phyloP scores from a whole-genome alignment of 2,329 filamentous ascomycete genomes.

The Penicillium sp. region DNA sequence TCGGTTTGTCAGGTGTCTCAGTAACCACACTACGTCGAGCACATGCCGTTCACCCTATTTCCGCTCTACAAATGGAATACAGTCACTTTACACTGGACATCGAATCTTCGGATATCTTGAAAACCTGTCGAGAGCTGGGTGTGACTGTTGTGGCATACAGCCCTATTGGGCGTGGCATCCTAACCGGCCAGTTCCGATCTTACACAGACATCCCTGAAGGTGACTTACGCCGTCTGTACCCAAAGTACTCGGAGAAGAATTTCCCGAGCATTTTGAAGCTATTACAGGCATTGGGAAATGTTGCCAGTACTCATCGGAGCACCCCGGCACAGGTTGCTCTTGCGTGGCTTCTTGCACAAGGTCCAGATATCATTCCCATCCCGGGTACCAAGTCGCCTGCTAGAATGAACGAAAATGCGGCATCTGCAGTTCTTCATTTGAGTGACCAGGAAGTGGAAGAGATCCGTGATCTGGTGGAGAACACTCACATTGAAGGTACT shows the following conservation, averaged over 20 bases:
- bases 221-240: constrained; percentile 50
- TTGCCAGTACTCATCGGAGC: constrained; percentile 56
- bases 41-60: constrained; percentile 44
- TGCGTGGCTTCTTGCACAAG: constrained; percentile 63
- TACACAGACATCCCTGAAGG: constrained; percentile 47
- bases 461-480: constrained; percentile 12
- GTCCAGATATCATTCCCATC: constrained; percentile 34
- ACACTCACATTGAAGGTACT: not conserved
- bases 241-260: constrained; percentile 52
- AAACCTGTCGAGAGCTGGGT: constrained; percentile 50
- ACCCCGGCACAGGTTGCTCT: constrained; percentile 60
- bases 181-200: constrained; percentile 41
- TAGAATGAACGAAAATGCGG: constrained; percentile 15
- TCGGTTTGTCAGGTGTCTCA: constrained; percentile 49
- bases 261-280: constrained; percentile 55
- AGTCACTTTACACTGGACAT: constrained; percentile 47
- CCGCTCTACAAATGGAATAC: constrained; percentile 51
- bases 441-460: constrained; percentile 13
- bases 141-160: constrained; percentile 44
- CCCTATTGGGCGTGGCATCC: constrained; percentile 43
- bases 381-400: constrained; percentile 23
- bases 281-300: constrained; percentile 48
- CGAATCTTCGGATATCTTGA: constrained; percentile 44
- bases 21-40: constrained; percentile 50
- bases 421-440: constrained; percentile 1